Evolutionary conservation across 148 eudicot genomes (phyloP).

Genomic region (Chenopodium suecicum): DNA sequence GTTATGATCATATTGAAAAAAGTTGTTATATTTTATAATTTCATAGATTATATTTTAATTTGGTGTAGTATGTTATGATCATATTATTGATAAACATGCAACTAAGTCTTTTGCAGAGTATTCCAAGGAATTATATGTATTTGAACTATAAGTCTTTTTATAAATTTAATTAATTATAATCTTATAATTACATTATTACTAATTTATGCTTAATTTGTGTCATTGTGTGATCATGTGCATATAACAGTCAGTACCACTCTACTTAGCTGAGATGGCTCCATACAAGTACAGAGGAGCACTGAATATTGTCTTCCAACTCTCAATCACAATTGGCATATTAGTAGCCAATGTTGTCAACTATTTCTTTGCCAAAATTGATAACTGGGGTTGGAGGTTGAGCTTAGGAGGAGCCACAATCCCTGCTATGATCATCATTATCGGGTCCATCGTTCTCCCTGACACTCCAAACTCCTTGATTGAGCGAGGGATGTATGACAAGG

Average conservation of each 20-base stretch:
- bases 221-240: neutral
- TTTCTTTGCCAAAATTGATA: slow-evolving; percentile 52
- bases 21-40: no score
- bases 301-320: slow-evolving; percentile 65
- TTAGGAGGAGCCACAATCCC: slow-evolving; percentile 73
- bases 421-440: slow-evolving; percentile 53
- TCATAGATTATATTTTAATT: no score
- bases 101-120: no score
- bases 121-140: no score
- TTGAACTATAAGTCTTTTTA: no score
- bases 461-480: slow-evolving; percentile 76
- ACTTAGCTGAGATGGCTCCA: slow-evolving; percentile 77
- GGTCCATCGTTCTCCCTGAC: slow-evolving; percentile 63
- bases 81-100: no score
- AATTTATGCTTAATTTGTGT: no score
- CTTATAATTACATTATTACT: no score
- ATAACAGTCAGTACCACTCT: slow-evolving; percentile 62
- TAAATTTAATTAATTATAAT: no score
- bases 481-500: slow-evolving; percentile 48
- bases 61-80: no score
- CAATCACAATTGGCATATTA: slow-evolving; percentile 67
- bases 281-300: slow-evolving; percentile 72
- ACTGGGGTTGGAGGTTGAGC: slow-evolving; percentile 73
- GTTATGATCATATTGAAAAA: no score
- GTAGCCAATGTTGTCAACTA: slow-evolving; percentile 65